phyloP scores from a whole-genome alignment of 2,329 filamentous ascomycete genomes.

The Aspergillus flavus region DNA sequence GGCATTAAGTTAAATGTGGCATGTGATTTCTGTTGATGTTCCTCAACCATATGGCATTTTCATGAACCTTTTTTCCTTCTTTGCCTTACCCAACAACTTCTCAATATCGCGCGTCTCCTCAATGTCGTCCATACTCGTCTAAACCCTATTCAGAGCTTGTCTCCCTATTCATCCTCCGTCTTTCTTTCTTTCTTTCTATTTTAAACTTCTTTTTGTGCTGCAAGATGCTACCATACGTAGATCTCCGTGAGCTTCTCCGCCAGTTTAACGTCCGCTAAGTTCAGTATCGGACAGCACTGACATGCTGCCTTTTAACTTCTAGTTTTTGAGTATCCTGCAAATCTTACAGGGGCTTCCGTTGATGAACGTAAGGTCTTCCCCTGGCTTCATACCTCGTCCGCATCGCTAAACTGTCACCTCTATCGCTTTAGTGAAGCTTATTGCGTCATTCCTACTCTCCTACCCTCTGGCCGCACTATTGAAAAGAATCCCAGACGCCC shows the following conservation, averaged over 20 bases:
- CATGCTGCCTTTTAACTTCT: conserved; percentile 16
- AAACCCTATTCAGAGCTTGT: neutral
- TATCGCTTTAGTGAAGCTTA: conserved; percentile 75
- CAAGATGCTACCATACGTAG: conserved; percentile 66
- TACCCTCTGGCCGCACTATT: conserved; percentile 87
- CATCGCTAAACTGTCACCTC: conserved; percentile 4
- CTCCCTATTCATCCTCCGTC: neutral
- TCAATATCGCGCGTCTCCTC: conserved; percentile 5
- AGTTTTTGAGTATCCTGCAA: conserved; percentile 65
- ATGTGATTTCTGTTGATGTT: neutral
- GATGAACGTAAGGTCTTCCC: conserved; percentile 59
- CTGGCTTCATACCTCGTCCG: neutral
- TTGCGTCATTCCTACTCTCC: conserved; percentile 85
- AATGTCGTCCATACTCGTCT: neutral
- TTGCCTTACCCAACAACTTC: neutral
- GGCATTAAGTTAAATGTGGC: neutral
- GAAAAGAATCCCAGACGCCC: conserved; percentile 84
- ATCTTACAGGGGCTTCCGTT: conserved; percentile 61
- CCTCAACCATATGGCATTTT: neutral
- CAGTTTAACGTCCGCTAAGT: conserved; percentile 1
- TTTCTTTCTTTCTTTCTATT: conserved; percentile 1
- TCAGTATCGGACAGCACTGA: conserved; percentile 13
- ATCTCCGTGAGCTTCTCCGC: conserved; percentile 52
- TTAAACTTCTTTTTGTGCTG: conserved; percentile 6
- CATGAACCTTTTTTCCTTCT: neutral